Evolutionary conservation across 1,139 yeast genomes (phyloP).

Genomic region (Sugiyamaella paludigena): DNA sequence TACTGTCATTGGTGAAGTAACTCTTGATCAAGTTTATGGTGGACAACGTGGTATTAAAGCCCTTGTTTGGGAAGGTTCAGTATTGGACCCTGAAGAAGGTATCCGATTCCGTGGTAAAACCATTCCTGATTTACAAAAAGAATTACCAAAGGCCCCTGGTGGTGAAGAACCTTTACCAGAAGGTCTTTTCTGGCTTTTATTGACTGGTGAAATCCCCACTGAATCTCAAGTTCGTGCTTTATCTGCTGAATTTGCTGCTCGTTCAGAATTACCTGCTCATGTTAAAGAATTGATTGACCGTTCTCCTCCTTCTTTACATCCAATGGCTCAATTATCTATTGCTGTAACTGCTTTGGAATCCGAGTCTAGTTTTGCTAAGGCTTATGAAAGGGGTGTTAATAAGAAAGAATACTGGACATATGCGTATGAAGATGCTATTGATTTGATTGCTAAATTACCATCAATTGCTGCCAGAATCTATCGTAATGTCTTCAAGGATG

Average conservation of each 20-base stretch:
- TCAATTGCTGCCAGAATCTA: constrained; percentile 64
- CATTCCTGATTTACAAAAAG: constrained; percentile 90
- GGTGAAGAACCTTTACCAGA: constrained; percentile 66
- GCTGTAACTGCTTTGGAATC: constrained; percentile 66
- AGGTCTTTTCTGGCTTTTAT: constrained; percentile 59
- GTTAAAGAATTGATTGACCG: constrained; percentile 52
- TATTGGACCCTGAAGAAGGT: constrained; percentile 96
- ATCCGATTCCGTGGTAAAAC: constrained; percentile 98
- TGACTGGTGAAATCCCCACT: constrained; percentile 62
- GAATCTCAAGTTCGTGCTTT: constrained; percentile 53
- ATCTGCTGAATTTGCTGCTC: constrained; percentile 56
- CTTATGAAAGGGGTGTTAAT: constrained; percentile 64
- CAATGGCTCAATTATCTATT: constrained; percentile 70
- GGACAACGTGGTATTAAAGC: constrained; percentile 99
- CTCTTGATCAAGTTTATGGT: constrained; percentile 96
- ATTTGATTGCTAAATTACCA: constrained; percentile 64
- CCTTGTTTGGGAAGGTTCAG: constrained; percentile 99
- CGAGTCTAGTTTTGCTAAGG: constrained; percentile 58
- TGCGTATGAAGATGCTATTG: constrained; percentile 62
- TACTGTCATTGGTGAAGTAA: constrained; percentile 88
- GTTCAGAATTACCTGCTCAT: constrained; percentile 57
- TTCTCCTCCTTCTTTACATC: constrained; percentile 57
- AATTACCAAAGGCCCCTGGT: constrained; percentile 90
- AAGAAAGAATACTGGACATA: constrained; percentile 69
- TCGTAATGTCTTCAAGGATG: constrained; percentile 70